Evolutionary conservation across 768 basidiomycete genomes (phyloP).

Genomic region (Clitopilus passeckerianus): DNA sequence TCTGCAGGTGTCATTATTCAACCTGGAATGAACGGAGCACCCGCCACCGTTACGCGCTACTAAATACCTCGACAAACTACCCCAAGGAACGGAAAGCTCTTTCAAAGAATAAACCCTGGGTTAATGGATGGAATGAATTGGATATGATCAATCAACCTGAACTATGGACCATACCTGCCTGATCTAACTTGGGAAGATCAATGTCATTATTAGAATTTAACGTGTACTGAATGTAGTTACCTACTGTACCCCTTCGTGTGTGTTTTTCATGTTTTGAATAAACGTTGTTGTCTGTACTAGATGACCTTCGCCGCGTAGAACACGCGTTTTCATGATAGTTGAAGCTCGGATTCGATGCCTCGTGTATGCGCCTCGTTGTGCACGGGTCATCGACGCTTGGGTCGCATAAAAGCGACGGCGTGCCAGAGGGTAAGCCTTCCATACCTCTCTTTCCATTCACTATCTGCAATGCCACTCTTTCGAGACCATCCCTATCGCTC

Average conservation of each 20-base stretch:
- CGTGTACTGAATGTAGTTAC: not conserved
- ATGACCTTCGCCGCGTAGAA: not conserved
- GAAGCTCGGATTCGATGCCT: not conserved
- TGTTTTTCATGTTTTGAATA: not conserved
- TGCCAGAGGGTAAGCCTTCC: not conserved
- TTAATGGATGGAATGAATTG: not conserved
- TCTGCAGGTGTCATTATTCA: conserved; percentile 61
- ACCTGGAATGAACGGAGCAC: conserved; percentile 55
- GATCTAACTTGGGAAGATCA: too few relatives aligned
- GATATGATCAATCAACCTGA: not conserved
- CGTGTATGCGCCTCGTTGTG: not conserved
- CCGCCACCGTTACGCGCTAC: conserved; percentile 48
- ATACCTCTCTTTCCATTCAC: not conserved
- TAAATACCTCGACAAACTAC: conserved; percentile 24
- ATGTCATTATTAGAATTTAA: too few relatives aligned
- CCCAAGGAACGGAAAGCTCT: conserved; percentile 25
- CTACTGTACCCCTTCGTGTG: not conserved
- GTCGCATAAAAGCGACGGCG: not conserved
- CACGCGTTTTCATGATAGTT: not conserved
- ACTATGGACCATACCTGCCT: not conserved
- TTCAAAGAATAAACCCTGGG: not conserved
- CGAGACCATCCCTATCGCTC: conserved; percentile 42
- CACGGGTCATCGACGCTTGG: not conserved
- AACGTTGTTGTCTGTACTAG: not conserved
- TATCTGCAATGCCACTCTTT: conserved; percentile 40